phyloP scores from a whole-genome alignment of 1,139 yeast genomes.

The Kazachstania sp. region DNA sequence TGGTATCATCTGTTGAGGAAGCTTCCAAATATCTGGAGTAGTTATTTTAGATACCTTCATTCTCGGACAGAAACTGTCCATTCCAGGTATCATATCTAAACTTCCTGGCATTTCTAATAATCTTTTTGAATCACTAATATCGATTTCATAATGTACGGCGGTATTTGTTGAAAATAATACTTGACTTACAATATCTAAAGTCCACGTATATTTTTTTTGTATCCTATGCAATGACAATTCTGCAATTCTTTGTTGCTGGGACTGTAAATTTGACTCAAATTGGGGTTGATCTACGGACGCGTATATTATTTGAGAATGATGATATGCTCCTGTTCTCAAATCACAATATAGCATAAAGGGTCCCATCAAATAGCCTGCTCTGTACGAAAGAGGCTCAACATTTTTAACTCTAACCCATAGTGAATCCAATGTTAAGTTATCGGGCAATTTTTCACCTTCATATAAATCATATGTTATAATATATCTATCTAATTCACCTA shows the following conservation, averaged over 20 bases:
- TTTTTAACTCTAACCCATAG: constrained; percentile 67
- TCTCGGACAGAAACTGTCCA: constrained; percentile 18
- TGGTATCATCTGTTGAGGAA: constrained; percentile 39
- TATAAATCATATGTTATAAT: constrained; percentile 39
- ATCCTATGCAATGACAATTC: constrained; percentile 42
- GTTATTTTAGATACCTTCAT: constrained; percentile 44
- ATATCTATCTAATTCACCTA: constrained; percentile 53
- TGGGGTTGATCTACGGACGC: constrained; percentile 68
- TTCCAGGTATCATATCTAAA: constrained; percentile 13
- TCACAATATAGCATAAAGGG: constrained; percentile 85
- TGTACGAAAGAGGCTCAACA: constrained; percentile 60
- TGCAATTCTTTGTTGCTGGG: constrained; percentile 55
- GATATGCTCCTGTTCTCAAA: constrained; percentile 58
- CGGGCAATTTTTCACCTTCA: constrained; percentile 24
- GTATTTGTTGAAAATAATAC: constrained; percentile 68
- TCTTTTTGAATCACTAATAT: constrained; percentile 46
- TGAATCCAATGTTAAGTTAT: constrained; percentile 25
- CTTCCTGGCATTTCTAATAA: constrained; percentile 5
- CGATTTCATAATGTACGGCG: constrained; percentile 61
- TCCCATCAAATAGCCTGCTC: constrained; percentile 88
- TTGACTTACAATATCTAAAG: constrained; percentile 76
- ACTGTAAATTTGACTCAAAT: constrained; percentile 67
- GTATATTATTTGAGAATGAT: constrained; percentile 47
- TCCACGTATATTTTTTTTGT: constrained; percentile 55
- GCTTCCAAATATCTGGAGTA: constrained; percentile 69